These are phyloP conservation scores for Nannochloris sp. DNA, from an alignment of 139 green algal genomes.

Conservation along the genomic window DNA sequence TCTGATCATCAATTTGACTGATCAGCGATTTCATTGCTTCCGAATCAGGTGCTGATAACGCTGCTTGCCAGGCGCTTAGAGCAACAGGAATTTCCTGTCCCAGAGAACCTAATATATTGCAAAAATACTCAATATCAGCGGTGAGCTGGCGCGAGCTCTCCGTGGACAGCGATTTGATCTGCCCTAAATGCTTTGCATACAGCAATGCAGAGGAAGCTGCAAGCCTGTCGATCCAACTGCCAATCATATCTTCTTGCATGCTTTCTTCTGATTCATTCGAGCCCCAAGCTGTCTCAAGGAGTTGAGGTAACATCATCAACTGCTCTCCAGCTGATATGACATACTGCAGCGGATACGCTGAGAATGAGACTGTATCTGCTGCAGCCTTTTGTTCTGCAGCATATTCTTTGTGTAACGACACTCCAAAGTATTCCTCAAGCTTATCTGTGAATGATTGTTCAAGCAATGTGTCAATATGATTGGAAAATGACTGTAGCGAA, in stretches of 20 bases:
- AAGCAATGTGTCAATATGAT: too few species aligned
- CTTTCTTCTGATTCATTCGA: conserved; percentile 33
- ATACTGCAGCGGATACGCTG: conserved; percentile 67
- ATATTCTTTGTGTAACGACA: neutral
- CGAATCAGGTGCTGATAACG: conserved; percentile 11
- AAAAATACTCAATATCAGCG: conserved; percentile 90
- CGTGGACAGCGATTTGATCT: conserved; percentile 33
- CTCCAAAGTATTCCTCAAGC: neutral
- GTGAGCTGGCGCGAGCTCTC: conserved; percentile 69
- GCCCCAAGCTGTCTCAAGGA: conserved; percentile 59
- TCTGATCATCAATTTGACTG: too few species aligned
- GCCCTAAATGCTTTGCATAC: conserved; percentile 39
- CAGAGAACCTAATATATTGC: conserved; percentile 81
- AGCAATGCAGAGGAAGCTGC: conserved; percentile 13
- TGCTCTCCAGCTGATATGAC: conserved; percentile 75
- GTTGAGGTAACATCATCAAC: conserved; percentile 84
- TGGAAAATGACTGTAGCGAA: too few species aligned
- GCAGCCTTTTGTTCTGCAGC: neutral
- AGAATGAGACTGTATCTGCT: conserved; percentile 57
- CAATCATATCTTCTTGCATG: conserved; percentile 50
- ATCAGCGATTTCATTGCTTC: too few species aligned
- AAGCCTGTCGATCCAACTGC: conserved; percentile 69
- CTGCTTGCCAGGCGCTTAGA: conserved; percentile 59
- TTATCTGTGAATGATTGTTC: too few species aligned
- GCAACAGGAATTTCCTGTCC: conserved; percentile 48